These are phyloP conservation scores for Cyberlindnera americana DNA, from an alignment of 805 yeast species.

Conservation along the genomic window DNA sequence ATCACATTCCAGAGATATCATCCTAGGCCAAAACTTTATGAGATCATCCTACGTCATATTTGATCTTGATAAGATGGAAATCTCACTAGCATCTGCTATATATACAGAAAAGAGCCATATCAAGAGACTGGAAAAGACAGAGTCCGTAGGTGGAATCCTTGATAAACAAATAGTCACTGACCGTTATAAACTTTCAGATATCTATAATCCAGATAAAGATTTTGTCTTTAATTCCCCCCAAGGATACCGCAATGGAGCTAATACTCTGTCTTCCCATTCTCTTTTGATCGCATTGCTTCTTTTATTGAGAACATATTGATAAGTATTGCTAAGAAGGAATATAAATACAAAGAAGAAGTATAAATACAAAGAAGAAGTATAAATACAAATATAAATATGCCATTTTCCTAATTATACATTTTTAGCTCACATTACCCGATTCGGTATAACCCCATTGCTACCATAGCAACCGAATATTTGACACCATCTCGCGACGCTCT, in stretches of 20 bases:
- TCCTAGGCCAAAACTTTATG: constrained; percentile 24
- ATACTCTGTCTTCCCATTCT: too few relatives aligned
- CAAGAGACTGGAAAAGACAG: constrained; percentile 1
- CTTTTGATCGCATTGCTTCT: too few relatives aligned
- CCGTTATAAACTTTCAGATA: constrained; percentile 2
- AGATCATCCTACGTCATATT: constrained; percentile 22
- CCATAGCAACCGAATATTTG: too few relatives aligned
- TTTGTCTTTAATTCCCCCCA: constrained; percentile 16
- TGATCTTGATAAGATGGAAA: constrained; percentile 24
- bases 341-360: too few relatives aligned
- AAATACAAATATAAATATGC: too few relatives aligned
- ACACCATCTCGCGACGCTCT: too few relatives aligned
- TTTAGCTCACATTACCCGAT: too few relatives aligned
- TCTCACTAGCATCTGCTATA: constrained; percentile 24
- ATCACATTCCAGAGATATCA: constrained; percentile 7
- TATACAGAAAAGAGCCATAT: constrained; percentile 9
- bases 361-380: too few relatives aligned
- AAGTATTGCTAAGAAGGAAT: too few relatives aligned
- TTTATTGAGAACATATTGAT: too few relatives aligned
- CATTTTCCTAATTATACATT: too few relatives aligned
- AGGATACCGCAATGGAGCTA: constrained; percentile 8
- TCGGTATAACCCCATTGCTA: too few relatives aligned
- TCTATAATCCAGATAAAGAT: constrained; percentile 16
- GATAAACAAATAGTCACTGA: constrained; percentile 12
- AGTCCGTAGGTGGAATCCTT: constrained; percentile 7